A percentile compares a stretch with the other conserved stretches of the same genome.
phyloP scores from a whole-genome alignment of 768 basidiomycete genomes.

The Pisolithus orientalis region DNA sequence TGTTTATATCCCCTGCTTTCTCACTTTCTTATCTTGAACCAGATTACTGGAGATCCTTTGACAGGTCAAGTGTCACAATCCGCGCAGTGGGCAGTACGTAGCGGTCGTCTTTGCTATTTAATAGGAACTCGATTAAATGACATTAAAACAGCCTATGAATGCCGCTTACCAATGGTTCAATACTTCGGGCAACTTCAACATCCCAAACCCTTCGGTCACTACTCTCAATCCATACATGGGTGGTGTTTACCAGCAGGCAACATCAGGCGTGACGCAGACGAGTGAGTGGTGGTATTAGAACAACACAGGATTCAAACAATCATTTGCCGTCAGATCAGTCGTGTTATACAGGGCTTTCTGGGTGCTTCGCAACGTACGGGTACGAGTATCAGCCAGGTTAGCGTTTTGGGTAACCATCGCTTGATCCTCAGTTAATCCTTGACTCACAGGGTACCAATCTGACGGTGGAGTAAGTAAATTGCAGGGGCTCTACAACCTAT shows the following conservation, averaged over 20 bases:
- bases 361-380: conserved; percentile 67
- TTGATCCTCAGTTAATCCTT: not conserved
- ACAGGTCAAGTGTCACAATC: conserved; percentile 74
- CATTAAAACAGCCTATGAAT: conserved; percentile 63
- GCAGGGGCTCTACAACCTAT: not conserved
- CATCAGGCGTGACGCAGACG: conserved; percentile 61
- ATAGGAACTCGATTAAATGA: not conserved
- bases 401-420: conserved; percentile 12
- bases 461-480: conserved; percentile 42
- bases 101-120: not conserved
- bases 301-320: not conserved
- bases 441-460: conserved; percentile 17
- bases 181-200: conserved; percentile 49
- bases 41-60: conserved; percentile 32
- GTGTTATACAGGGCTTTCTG: conserved; percentile 51
- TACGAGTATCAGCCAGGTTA: conserved; percentile 73
- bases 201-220: conserved; percentile 47
- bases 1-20: not conserved
- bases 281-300: conserved; percentile 28
- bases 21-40: conserved; percentile 9
- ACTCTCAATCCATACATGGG: conserved; percentile 64
- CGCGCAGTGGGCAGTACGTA: conserved; percentile 70
- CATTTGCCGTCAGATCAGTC: conserved; percentile 41
- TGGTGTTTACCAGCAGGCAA: conserved; percentile 78
- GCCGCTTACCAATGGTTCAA: conserved; percentile 66